phyloP scores from a whole-genome alignment of 176 grass and related monocot species.

The Oryza brachyantha region DNA sequence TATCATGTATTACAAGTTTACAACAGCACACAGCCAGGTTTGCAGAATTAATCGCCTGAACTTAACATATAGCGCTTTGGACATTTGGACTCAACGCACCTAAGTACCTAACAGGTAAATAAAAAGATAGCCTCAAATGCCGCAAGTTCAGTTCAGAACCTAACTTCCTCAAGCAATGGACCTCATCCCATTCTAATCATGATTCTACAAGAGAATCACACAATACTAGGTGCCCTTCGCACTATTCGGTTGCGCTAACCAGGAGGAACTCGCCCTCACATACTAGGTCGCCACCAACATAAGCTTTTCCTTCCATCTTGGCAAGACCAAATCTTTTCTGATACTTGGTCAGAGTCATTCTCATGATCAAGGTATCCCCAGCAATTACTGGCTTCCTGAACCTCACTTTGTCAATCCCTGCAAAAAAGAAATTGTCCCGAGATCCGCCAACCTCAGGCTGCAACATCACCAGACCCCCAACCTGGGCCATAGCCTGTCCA shows the following conservation, averaged over 20 bases:
- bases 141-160: constrained; percentile 4
- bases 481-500: constrained; percentile 92
- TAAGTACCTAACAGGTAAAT: neutral
- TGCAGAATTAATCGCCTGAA: neutral
- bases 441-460: constrained; percentile 93
- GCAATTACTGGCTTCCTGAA: constrained; percentile 92
- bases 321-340: constrained; percentile 92
- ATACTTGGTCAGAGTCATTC: constrained; percentile 87
- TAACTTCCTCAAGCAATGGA: neutral
- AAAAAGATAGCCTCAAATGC: constrained; percentile 2
- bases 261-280: constrained; percentile 94
- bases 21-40: neutral
- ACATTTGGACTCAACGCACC: neutral
- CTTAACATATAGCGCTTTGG: neutral
- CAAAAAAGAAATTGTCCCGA: constrained; percentile 89
- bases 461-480: constrained; percentile 87
- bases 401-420: constrained; percentile 86
- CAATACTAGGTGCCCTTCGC: neutral
- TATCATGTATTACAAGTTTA: neutral
- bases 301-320: constrained; percentile 97
- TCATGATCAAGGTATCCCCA: constrained; percentile 93
- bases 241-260: constrained; percentile 47
- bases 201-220: constrained; percentile 1
- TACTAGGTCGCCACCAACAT: constrained; percentile 80
- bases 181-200: neutral